phyloP scores from a whole-genome alignment of 2,329 filamentous ascomycete genomes.

The Fusarium citri region DNA sequence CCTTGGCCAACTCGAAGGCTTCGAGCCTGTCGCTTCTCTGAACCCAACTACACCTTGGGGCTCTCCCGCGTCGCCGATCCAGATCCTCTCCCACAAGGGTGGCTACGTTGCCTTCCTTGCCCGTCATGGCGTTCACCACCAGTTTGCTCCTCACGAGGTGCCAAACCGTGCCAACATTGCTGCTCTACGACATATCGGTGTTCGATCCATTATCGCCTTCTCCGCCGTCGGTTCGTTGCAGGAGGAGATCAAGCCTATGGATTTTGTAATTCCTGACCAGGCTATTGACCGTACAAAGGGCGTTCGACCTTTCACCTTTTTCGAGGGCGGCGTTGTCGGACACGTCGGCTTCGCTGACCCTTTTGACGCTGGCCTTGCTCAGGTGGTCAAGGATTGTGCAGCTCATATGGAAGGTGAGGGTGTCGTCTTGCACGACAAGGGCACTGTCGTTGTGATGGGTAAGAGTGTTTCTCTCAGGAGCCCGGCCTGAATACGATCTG shows the following conservation, averaged over 20 bases:
- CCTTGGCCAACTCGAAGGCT: slow-evolving; percentile 86
- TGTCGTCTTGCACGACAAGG: slow-evolving; percentile 84
- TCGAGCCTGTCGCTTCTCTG: slow-evolving; percentile 83
- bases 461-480: slow-evolving; percentile 17
- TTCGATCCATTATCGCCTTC: slow-evolving; percentile 92
- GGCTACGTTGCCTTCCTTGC: slow-evolving; percentile 91
- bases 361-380: slow-evolving; percentile 83
- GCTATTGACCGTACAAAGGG: slow-evolving; percentile 98
- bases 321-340: slow-evolving; percentile 89
- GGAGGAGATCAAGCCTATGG: slow-evolving; percentile 92
- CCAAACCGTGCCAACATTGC: slow-evolving; percentile 95
- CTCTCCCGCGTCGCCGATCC: slow-evolving; percentile 77
- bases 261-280: slow-evolving; percentile 97
- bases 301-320: slow-evolving; percentile 93
- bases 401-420: slow-evolving; percentile 82
- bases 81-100: slow-evolving; percentile 87
- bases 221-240: slow-evolving; percentile 92
- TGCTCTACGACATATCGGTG: slow-evolving; percentile 91
- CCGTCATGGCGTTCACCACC: slow-evolving; percentile 89
- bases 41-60: slow-evolving; percentile 90
- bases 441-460: slow-evolving; percentile 93
- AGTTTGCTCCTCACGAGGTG: slow-evolving; percentile 94
- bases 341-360: slow-evolving; percentile 97
- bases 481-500: slow-evolving; percentile 33
- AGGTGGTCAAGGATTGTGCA: slow-evolving; percentile 82